A percentile compares a stretch with the other conserved stretches of the same genome.
Evolutionary conservation across 768 basidiomycete species (phyloP).

Genomic region (Tylopilus sp.): DNA sequence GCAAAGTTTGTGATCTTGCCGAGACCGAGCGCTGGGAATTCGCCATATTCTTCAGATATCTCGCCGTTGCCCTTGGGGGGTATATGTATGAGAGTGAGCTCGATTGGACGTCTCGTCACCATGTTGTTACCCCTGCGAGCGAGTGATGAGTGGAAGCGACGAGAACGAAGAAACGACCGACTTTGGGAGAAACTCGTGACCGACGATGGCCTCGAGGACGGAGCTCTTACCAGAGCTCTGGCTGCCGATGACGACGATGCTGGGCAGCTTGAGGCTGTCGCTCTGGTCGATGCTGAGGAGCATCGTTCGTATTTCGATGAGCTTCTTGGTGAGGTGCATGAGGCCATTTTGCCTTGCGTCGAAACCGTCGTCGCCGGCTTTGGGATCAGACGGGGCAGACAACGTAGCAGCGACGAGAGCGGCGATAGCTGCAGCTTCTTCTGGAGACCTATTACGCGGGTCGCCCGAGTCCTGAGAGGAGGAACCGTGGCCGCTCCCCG

Average conservation of each 20-base stretch:
- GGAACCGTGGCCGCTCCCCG: conserved; percentile 31
- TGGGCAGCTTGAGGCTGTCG: conserved; percentile 90
- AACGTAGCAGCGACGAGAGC: conserved; percentile 75
- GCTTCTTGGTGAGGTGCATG: conserved; percentile 89
- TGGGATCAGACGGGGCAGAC: conserved; percentile 67
- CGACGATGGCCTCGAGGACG: conserved; percentile 95
- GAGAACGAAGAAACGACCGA: conserved; percentile 40
- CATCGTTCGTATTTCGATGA: conserved; percentile 95
- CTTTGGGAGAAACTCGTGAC: conserved; percentile 98
- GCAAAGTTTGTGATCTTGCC: conserved; percentile 89
- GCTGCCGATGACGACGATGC: conserved; percentile 97
- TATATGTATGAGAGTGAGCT: conserved; percentile 94
- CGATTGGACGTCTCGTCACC: conserved; percentile 98
- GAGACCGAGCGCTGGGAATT: conserved; percentile 87
- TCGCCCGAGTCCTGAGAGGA: conserved; percentile 38
- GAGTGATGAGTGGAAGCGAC: neutral
- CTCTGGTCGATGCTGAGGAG: conserved; percentile 96
- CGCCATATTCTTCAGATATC: conserved; percentile 76
- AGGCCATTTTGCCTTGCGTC: conserved; percentile 73
- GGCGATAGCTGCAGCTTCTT: conserved; percentile 59
- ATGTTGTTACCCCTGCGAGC: conserved; percentile 88
- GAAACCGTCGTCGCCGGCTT: conserved; percentile 27
- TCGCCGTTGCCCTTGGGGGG: conserved; percentile 53
- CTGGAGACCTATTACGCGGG: conserved; percentile 40
- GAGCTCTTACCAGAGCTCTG: conserved; percentile 99